A percentile compares a stretch with the other conserved stretches of the same genome.
Conservation (phyloP, 2,329 filamentous ascomycete genomes). For the Aspergillus clavatus region DNA sequence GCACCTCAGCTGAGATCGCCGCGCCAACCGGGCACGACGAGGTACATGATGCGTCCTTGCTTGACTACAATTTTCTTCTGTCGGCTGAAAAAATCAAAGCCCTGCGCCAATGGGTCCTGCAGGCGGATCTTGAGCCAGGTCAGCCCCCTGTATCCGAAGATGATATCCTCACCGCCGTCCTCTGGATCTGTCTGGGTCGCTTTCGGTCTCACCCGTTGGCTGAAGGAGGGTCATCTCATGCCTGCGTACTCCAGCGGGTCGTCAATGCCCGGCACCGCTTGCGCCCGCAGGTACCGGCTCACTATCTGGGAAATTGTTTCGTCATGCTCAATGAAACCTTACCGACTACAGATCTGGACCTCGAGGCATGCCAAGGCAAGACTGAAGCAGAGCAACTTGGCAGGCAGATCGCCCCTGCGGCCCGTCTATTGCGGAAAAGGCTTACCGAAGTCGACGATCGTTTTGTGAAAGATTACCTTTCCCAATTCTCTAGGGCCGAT, state of each 20-base stretch:
- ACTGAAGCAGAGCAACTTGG: neutral
- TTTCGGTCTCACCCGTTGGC: neutral
- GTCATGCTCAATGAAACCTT: neutral
- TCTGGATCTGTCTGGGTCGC: constrained; percentile 1
- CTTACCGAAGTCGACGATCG: constrained; percentile 1
- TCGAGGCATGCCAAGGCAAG: neutral
- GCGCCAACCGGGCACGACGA: neutral
- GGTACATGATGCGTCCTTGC: constrained; percentile 1
- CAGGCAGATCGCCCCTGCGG: constrained; percentile 1
- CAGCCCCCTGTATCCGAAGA: constrained; percentile 1
- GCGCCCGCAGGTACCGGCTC: neutral
- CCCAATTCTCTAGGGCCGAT: neutral
- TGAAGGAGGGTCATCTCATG: neutral
- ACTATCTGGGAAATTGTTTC: constrained; percentile 4
- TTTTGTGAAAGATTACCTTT: neutral
- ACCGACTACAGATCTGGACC: neutral
- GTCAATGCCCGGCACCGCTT: constrained; percentile 1
- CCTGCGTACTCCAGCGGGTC: constrained; percentile 1
- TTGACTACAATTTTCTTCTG: constrained; percentile 2
- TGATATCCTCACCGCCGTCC: constrained; percentile 3
- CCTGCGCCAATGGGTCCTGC: neutral
- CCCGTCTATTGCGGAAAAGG: neutral
- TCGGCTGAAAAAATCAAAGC: neutral
- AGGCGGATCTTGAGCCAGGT: neutral
- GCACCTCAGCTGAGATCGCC: neutral